Conservation (phyloP, 1,284 basidiomycete species). For the Marasmius fiardii region DNA sequence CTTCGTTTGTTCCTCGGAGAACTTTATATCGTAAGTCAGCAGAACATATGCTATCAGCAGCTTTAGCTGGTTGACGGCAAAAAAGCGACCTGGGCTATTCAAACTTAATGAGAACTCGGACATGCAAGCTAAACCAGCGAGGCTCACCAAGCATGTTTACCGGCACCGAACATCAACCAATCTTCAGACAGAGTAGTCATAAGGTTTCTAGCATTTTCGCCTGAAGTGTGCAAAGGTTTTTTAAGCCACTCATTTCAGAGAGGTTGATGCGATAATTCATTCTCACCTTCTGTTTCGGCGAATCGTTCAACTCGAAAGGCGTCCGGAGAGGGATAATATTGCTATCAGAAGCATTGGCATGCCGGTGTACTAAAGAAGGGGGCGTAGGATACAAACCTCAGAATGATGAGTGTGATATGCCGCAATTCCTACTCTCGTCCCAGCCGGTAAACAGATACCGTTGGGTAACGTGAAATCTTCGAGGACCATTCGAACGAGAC, state of each 20-base stretch:
- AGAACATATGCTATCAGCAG: background rate
- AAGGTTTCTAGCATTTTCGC: background rate
- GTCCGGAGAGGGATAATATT: background rate
- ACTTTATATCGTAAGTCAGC: background rate
- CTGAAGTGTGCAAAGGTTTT: conserved; percentile 8
- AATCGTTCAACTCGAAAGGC: background rate
- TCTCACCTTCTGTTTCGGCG: conserved; percentile 20
- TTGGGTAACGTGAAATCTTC: conserved; percentile 24
- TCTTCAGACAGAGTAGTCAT: background rate
- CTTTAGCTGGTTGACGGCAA: background rate
- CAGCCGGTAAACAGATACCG: conserved; percentile 22
- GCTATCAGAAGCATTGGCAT: background rate
- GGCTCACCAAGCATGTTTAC: background rate
- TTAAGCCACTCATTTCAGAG: conserved; percentile 6
- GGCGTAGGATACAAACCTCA: conserved; percentile 1
- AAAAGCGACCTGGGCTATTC: background rate
- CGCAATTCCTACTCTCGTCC: conserved; percentile 16
- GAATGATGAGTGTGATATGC: conserved; percentile 19
- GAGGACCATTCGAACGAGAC: conserved; percentile 17
- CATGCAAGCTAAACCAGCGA: background rate
- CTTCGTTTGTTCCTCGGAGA: background rate
- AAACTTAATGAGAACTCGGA: background rate
- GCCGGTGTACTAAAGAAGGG: background rate
- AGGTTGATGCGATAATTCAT: background rate
- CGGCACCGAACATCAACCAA: background rate